Percentiles rank a stretch among this genome's conserved stretches.
phyloP scores from a whole-genome alignment of 306 rosid genomes.

The Ochetophila trinervis region DNA sequence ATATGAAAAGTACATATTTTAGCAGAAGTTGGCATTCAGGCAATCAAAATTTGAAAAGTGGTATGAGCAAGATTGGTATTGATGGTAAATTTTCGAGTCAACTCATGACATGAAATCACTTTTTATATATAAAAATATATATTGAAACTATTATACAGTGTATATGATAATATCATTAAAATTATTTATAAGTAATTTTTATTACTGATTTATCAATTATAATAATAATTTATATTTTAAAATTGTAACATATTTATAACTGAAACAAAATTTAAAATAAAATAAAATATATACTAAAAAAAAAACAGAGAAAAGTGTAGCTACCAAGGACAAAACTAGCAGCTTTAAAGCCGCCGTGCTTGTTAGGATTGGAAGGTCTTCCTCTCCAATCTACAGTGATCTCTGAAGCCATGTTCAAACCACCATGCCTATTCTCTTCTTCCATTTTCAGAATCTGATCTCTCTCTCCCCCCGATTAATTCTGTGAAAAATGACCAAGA shows the following conservation, averaged over 20 bases:
- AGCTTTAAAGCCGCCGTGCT: conserved; percentile 69
- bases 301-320: background rate
- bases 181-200: too few species aligned
- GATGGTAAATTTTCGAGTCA: background rate
- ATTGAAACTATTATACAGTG: too few species aligned
- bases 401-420: conserved; percentile 3
- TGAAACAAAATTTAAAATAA: background rate
- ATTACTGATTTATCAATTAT: too few species aligned
- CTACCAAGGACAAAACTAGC: conserved; percentile 73
- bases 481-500: background rate
- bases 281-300: background rate
- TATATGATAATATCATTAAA: too few species aligned
- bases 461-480: background rate
- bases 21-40: background rate
- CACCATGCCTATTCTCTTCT: conserved; percentile 28
- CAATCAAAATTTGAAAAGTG: background rate
- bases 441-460: conserved; percentile 5
- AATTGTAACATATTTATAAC: background rate
- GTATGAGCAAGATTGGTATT: background rate
- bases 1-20: too few species aligned
- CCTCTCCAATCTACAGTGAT: conserved; percentile 81
- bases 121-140: too few species aligned
- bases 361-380: conserved; percentile 54
- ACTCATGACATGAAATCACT: background rate
- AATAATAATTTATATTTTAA: too few species aligned